Base-by-base conservation (phyloP, 192 early-diverging fungal species). In the Umbelopsis sp. region DNA sequence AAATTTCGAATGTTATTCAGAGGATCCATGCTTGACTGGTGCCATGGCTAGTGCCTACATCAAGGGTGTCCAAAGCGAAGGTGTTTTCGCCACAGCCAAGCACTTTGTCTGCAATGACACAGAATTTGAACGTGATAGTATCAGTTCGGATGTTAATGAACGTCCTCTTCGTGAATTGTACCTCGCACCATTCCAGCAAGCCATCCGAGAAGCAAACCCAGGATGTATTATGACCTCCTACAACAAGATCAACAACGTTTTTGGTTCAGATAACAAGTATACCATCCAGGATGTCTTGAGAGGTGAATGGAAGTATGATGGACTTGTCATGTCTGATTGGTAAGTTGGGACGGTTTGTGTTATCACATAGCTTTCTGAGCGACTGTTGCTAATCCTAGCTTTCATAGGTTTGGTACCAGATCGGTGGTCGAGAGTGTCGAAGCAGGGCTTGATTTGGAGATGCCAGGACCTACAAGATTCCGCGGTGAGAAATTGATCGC, bases 71-170 rank as follows among this genome's bases (percentile, higher is more conserved):
- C 87, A 89, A 66, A 81, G 50, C 70, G 51, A 13, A 25, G 84
- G 87, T 1, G 84, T 89, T 0, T 84, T 82, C 0, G 85, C 82
- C 10, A 82, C 81, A 45, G 74, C 84, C 67, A 88, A 88, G 82
- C 85, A 86, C 68, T 89, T 86, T 79, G 82, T 85, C 25, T 81
- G 80, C 44, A 85, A 89, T 72, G 51, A 49, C 21, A 45, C 68
- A 22, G 68, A 49, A n/a, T 69, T n/a, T 13, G 18, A 69, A 16
- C 37, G 68, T 3, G 49, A 27, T 15, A 47, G 37, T 23, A 66
- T 66, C n/a, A 66, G 46, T 44, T 46, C 46, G 9, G 65, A 66
- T 61, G 10, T 61, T 18, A 8, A 1, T 20, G 65, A 48, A 13
- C 20, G 49, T 25, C 10, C 68, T 52, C 23, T 69, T 44, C 66